phyloP scores from a whole-genome alignment of 345 rosid genomes.

The Bruguiera gymnorhiza region DNA sequence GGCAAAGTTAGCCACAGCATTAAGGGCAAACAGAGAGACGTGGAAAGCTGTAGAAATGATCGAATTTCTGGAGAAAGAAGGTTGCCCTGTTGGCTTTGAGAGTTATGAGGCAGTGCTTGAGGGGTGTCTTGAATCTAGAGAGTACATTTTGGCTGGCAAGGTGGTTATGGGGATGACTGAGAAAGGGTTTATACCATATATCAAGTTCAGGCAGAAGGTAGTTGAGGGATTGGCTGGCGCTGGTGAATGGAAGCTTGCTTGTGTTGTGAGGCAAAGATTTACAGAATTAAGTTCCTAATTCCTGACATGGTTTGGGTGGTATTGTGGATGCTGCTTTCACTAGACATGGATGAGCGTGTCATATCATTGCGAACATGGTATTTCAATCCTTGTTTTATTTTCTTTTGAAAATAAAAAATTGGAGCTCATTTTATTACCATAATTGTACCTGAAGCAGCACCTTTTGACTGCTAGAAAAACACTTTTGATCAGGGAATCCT shows the following conservation, averaged over 20 bases:
- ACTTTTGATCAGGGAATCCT: neutral
- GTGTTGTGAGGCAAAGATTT: conserved; percentile 65
- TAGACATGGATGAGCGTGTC: too few species aligned
- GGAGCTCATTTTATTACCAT: neutral
- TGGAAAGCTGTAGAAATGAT: conserved; percentile 64
- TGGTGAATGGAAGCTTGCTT: conserved; percentile 65
- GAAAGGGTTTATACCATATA: conserved; percentile 75
- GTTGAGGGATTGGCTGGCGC: conserved; percentile 52
- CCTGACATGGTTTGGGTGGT: too few species aligned
- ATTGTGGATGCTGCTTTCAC: too few species aligned
- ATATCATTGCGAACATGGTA: neutral
- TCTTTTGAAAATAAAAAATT: neutral
- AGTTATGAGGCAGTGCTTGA: conserved; percentile 56
- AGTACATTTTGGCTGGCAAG: conserved; percentile 72
- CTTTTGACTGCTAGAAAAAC: neutral
- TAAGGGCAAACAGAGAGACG: conserved; percentile 61
- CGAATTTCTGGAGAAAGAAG: conserved; percentile 62
- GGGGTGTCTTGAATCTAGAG: conserved; percentile 63
- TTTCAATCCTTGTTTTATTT: neutral
- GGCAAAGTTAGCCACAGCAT: conserved; percentile 51
- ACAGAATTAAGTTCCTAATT: conserved; percentile 52
- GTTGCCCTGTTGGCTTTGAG: conserved; percentile 56
- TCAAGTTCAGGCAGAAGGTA: conserved; percentile 65
- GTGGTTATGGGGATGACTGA: conserved; percentile 63
- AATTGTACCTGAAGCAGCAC: neutral